Base-by-base conservation (phyloP, 495 filamentous ascomycete genomes). In the Aspergillus cavernicola region DNA sequence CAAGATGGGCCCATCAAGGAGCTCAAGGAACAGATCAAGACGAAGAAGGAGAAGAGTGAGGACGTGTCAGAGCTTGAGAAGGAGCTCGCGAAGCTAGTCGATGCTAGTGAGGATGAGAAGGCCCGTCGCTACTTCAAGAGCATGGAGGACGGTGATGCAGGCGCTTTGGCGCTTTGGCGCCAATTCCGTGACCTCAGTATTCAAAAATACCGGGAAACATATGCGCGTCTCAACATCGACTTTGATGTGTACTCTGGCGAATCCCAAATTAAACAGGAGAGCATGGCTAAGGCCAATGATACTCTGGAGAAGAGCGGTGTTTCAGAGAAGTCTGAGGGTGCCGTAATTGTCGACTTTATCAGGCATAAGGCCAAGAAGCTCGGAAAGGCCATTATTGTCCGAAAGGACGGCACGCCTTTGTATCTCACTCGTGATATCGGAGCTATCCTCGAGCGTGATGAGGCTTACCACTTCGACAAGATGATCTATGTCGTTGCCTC, bases 191-290 rank as follows among this genome's bases (percentile, higher is more conserved):
- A 95, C 38, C 79, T 98, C 39, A 91, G 87, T 70, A 97, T 97
- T 58, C 75, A 80, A 52, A 85, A 86, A 63, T 96, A 96, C 73
- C 85, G 88, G 69, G 72, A 83, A 58, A 89, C 89, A 3, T 92
- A 92, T 61, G 84, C 86, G 31, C 81, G 89, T 47, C 79, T 93
- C 16, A 97, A 96, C 71, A 97, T 98, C 64, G 78, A 84, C 52
- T 98, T 92, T 61, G 92, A 97, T 65, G 85, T 90, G 47, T 98
- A 98, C 75, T 88, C 86, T 29, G 92, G 92, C 29, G 93, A 98
- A 71, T 92, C 88, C n/a, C 89, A 95, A 64, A 87, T 98, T 45
- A 81, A 83, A 50, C 81, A 86, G 57, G 88, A 89, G 63, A 83
- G 82, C 56, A 96, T 98, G 89, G 72, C 73, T 48, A 76, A 81